Evolutionary conservation across 1,284 basidiomycete genomes (phyloP), one percentile per base, ranked within the genome.

Genomic region (Anthracocystis walkeri): DNA sequence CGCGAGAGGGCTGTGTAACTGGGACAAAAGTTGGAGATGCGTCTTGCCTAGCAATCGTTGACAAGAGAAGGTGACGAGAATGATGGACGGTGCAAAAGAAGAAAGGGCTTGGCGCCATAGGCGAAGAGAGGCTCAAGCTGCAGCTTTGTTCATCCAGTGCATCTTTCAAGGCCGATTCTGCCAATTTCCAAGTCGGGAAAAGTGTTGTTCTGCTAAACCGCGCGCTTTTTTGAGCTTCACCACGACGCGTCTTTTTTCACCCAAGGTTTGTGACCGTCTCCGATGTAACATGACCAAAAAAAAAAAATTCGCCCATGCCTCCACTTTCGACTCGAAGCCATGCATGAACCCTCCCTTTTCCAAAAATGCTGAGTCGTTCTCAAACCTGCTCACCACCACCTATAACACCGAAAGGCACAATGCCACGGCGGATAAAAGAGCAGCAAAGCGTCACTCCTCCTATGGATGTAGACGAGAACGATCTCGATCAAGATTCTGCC

Each of bases 221-320:
- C 51, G 51, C 51, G 51, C 50, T 35, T 40, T 16, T 12, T 5
- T 23, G 20, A 20, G 10, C 2, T 5, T 16, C 14, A 18, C 21
- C 21, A 53, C 42, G 65, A 67, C 58, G 65, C 59, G 65, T 67
- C 65, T 56, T 21, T 23, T 25, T 21, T 7, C 33, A 46, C 41
- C 20, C 18, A 23, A 35, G 27, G 8, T 18, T 14, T 16, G 29
- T 14, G 49, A 12, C 14, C 23, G 11, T 6, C 16, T 10, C 7
- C 53, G 25, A 27, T 38, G 38, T 61, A 48, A 60, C 58, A 68
- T 0, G 3, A 0, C 16, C 16, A 5, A 4, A 14, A 6, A n/a
- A 4, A 7, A 38, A n/a, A 51, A 51, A 41, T 20, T 42, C 8
- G 41, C 38, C 27, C 53, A 65, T 70, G 67, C 68, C 67, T 70